Evolutionary conservation across 2,329 filamentous ascomycete genomes (phyloP).

Genomic region (Colletotrichum kahawae): DNA sequence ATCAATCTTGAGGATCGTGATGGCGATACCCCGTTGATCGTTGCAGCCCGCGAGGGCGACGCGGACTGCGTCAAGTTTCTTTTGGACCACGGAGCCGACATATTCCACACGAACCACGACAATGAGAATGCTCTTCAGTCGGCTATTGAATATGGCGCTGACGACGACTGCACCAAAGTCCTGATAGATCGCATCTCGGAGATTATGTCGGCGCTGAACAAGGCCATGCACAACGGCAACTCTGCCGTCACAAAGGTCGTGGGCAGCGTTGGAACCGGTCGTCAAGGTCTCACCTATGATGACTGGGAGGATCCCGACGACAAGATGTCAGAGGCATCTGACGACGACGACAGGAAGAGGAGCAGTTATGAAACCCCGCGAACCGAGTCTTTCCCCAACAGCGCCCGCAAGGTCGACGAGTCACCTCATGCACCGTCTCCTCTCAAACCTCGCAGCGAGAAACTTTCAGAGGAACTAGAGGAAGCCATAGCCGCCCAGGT

Average conservation of each 20-base stretch:
- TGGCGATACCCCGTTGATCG: constrained; percentile 43
- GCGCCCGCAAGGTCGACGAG: neutral
- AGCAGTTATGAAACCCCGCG: neutral
- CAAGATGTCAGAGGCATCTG: constrained; percentile 9
- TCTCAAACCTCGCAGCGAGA: neutral
- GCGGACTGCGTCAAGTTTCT: constrained; percentile 36
- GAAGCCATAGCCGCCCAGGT: constrained; percentile 10
- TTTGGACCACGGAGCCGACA: constrained; percentile 38
- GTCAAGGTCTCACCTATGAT: constrained; percentile 27
- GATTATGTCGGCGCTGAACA: constrained; percentile 33
- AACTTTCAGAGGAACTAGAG: constrained; percentile 1
- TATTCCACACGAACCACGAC: constrained; percentile 34
- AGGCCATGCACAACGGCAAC: constrained; percentile 33
- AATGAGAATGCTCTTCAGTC: constrained; percentile 35
- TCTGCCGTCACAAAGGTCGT: constrained; percentile 31
- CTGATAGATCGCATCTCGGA: constrained; percentile 34
- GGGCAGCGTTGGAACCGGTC: constrained; percentile 28
- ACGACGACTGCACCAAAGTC: constrained; percentile 31
- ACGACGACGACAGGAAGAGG: neutral
- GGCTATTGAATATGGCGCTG: constrained; percentile 28
- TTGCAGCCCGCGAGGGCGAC: constrained; percentile 37
- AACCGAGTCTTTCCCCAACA: neutral
- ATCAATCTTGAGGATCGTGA: constrained; percentile 39
- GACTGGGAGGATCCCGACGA: constrained; percentile 29
- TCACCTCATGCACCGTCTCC: neutral